Percentiles rank a stretch among this genome's conserved stretches.
phyloP scores from a whole-genome alignment of 2,329 filamentous ascomycete genomes.

The Tolypocladium pustulatum region DNA sequence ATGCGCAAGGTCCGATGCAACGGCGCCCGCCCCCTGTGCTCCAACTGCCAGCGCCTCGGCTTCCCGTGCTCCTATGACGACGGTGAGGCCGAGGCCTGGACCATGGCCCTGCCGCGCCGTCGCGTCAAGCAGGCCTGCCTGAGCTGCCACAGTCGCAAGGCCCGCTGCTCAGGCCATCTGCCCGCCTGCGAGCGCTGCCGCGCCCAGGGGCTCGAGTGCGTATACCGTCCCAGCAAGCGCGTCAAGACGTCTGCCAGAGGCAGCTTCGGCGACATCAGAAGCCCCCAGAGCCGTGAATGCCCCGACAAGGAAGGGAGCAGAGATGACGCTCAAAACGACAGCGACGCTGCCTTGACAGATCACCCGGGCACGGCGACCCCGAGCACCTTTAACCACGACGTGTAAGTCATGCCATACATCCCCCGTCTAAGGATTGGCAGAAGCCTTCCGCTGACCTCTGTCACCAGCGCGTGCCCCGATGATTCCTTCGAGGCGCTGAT shows the following conservation, averaged over 20 bases:
- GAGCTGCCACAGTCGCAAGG: constrained; percentile 48
- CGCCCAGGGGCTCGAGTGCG: constrained; percentile 42
- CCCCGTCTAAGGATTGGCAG: too few relatives aligned
- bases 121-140: constrained; percentile 47
- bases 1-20: constrained; percentile 50
- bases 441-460: background rate
- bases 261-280: constrained; percentile 13
- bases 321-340: constrained; percentile 20
- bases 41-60: constrained; percentile 47
- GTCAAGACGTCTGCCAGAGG: constrained; percentile 14
- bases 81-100: constrained; percentile 28
- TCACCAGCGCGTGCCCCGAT: constrained; percentile 22
- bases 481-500: constrained; percentile 38
- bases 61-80: constrained; percentile 49
- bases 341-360: constrained; percentile 23
- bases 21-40: constrained; percentile 40
- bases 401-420: constrained; percentile 16
- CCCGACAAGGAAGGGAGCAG: constrained; percentile 11
- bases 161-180: constrained; percentile 46
- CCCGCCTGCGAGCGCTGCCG: constrained; percentile 42
- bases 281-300: constrained; percentile 22
- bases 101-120: constrained; percentile 36
- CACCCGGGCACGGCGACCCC: constrained; percentile 20
- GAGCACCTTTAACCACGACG: constrained; percentile 20
- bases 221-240: constrained; percentile 41